Evolutionary conservation across 2,329 filamentous ascomycete genomes (phyloP), one percentile per base, ranked within the genome.

Genomic region (Didymella exigua): DNA sequence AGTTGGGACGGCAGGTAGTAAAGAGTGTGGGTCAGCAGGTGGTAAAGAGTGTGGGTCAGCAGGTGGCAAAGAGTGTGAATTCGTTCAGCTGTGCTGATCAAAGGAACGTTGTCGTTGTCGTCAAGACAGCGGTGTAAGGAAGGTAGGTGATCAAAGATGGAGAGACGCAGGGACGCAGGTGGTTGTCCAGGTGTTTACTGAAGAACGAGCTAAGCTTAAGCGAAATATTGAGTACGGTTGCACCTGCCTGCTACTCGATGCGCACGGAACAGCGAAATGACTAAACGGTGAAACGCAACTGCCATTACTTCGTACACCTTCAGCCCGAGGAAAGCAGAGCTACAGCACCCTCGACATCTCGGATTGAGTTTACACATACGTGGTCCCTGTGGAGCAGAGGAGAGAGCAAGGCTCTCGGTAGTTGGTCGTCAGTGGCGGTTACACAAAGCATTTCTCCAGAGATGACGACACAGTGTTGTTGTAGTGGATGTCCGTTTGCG

Each of bases 401-500:
- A 42, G 16, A 21, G 36, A 18, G 14, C 41, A 43, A 26, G 29
- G 13, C 3, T 5, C 11, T 30, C 14, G 42, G 23, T 33, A 37
- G 13, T 44, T 18, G 14, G 40, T 23, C 30, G 14, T 24, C 16
- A 47, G 41, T 50, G 46, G 36, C 36, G 41, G 34, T 42, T 11
- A 31, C 13, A 46, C 38, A 54, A 49, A 26, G 36, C 13, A 31
- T 7, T 18, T 24, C 2, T 42, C 2, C 11, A 21, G 29, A 18
- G 8, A 55, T 55, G 46, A 55, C 46, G 52, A 46, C 46, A 50
- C 27, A 24, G 24, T 30, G 10, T 49, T 36, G 34, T 27, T 47
- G 36, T 50, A 16, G 21, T 42, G 4, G 36, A 36, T 30, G n/a
- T 46, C 52, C 52, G 46, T 47, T 55, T 55, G 52, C 46, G 30